These are phyloP conservation scores for Borovskyia barvae DNA, from an alignment of 208 protist genomes.

Conservation along the genomic window DNA sequence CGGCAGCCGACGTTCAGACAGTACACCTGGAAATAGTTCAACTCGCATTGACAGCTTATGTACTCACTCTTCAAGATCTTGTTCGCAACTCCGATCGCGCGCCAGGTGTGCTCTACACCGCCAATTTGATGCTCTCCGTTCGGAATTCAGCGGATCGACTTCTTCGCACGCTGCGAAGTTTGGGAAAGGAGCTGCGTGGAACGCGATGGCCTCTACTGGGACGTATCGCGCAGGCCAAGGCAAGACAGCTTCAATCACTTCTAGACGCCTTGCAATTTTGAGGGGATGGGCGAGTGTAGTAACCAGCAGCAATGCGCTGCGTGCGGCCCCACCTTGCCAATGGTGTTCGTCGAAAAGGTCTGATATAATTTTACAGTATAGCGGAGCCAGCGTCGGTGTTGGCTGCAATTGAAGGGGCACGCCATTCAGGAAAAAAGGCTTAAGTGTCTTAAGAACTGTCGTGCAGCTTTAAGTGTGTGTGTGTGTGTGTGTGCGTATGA, in stretches of 20 bases:
- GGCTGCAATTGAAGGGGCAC: too few species aligned
- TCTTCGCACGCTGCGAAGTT: constrained; percentile 34
- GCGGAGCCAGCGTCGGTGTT: too few species aligned
- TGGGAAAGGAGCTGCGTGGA: constrained; percentile 43
- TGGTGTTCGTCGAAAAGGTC: too few species aligned
- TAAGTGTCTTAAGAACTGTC: too few species aligned
- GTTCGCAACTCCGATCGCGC: neutral
- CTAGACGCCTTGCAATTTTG: too few species aligned
- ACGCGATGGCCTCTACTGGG: constrained; percentile 26
- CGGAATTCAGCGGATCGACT: constrained; percentile 32
- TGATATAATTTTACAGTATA: too few species aligned
- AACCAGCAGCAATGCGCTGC: too few species aligned
- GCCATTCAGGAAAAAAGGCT: too few species aligned
- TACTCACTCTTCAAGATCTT: constrained; percentile 32
- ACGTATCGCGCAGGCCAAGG: constrained; percentile 21
- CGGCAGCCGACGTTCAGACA: constrained; percentile 18
- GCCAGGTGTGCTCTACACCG: constrained; percentile 18
- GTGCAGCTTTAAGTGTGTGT: neutral
- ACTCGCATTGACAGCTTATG: constrained; percentile 58
- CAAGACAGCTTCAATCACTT: constrained; percentile 8
- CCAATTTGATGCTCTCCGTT: constrained; percentile 31
- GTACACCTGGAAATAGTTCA: constrained; percentile 61
- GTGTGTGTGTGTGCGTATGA: neutral
- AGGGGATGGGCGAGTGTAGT: too few species aligned
- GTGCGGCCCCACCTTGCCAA: too few species aligned